These are phyloP conservation scores for Omphalea diandra DNA, from an alignment of 441 rosid genomes.

Conservation along the genomic window DNA sequence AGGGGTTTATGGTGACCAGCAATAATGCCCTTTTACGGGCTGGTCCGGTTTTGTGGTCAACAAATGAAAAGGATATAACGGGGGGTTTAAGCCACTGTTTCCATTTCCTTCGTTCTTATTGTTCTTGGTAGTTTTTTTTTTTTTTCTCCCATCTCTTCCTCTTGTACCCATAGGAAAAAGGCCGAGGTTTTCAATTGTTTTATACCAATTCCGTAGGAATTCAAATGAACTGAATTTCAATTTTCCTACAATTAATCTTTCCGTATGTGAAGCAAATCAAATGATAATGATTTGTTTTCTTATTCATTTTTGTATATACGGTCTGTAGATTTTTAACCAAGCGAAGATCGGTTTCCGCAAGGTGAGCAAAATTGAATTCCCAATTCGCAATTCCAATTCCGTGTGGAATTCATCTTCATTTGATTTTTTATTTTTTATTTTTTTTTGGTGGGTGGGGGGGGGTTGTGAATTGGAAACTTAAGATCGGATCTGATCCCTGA, in stretches of 20 bases:
- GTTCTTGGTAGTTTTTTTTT: too few relatives aligned
- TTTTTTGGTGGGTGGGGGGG: neutral
- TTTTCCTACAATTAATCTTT: slow-evolving; percentile 7
- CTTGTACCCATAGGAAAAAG: too few relatives aligned
- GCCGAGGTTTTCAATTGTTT: too few relatives aligned
- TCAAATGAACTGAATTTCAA: neutral
- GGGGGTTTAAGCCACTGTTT: slow-evolving; percentile 59
- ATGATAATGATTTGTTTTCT: neutral
- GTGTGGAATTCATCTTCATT: slow-evolving; percentile 1
- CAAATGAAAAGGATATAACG: slow-evolving; percentile 20
- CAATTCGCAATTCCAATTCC: too few relatives aligned
- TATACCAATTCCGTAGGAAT: too few relatives aligned
- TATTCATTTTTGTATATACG: slow-evolving; percentile 9
- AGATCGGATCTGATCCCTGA: slow-evolving; percentile 27
- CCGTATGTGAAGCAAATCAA: neutral
- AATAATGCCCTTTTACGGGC: slow-evolving; percentile 28
- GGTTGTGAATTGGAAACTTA: too few relatives aligned
- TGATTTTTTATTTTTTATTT: neutral
- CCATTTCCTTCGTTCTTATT: slow-evolving; percentile 29
- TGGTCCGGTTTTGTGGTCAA: slow-evolving; percentile 58
- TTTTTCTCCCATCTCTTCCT: too few relatives aligned
- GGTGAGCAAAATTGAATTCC: slow-evolving; percentile 26
- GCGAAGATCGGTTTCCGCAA: slow-evolving; percentile 21
- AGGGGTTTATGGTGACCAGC: slow-evolving; percentile 36
- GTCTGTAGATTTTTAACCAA: slow-evolving; percentile 26